Percentiles rank a stretch among this genome's conserved stretches.
Conservation (phyloP, 805 yeast species). For the Yamadazyma phyllophila region DNA sequence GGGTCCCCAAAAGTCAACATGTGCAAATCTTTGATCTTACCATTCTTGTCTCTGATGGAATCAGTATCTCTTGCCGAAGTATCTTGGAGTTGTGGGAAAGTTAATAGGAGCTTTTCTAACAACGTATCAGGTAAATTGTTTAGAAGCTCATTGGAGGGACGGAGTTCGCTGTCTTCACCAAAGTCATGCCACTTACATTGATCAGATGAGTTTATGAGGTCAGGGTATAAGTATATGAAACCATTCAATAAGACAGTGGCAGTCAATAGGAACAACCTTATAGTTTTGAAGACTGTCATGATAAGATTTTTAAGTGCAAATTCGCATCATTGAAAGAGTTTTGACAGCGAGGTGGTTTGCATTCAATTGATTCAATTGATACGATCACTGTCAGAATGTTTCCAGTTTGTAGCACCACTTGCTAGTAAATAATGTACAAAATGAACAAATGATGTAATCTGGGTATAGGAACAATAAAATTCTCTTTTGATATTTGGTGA, state of each 20-base stretch:
- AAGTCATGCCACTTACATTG: conserved; percentile 60
- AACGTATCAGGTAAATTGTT: conserved; percentile 12
- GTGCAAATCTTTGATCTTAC: conserved; percentile 48
- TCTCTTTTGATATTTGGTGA: no score
- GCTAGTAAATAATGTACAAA: no score
- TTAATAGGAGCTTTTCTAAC: conserved; percentile 17
- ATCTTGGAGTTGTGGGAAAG: conserved; percentile 17
- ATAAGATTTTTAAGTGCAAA: not conserved
- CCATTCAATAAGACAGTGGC: conserved; percentile 51
- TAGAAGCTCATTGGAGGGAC: conserved; percentile 2
- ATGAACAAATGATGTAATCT: no score
- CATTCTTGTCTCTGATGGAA: conserved; percentile 3
- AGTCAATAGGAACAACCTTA: conserved; percentile 1
- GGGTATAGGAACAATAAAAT: no score
- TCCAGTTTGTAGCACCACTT: no score
- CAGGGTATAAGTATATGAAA: conserved; percentile 77
- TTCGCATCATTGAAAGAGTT: not conserved
- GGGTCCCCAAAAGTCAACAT: conserved; percentile 93
- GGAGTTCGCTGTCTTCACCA: not conserved
- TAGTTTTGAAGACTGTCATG: conserved; percentile 4
- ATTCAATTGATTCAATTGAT: no score
- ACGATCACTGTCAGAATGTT: not conserved
- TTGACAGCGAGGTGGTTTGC: not conserved
- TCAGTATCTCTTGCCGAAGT: conserved; percentile 7
- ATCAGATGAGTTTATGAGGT: conserved; percentile 41